Conservation (phyloP, 176 grass and related monocot genomes). For the Oryza officinalis region DNA sequence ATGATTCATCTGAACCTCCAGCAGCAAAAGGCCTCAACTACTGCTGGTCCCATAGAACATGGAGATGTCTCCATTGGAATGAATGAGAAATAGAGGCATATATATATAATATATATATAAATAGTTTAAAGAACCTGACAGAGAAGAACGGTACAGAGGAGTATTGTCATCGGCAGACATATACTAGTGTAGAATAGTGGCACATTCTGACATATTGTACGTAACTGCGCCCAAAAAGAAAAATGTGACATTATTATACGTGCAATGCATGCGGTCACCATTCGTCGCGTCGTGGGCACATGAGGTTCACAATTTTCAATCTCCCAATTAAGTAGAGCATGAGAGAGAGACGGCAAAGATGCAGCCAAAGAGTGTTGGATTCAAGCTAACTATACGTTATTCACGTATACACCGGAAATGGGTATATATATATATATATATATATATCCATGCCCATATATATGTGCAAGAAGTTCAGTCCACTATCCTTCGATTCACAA, state of each 20-base stretch:
- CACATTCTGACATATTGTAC: neutral
- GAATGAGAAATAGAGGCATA: neutral
- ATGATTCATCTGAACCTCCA: conserved; percentile 29
- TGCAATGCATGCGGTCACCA: neutral
- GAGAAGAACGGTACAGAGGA: conserved; percentile 17
- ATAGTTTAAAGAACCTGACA: conserved; percentile 16
- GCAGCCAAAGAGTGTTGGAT: too few relatives aligned
- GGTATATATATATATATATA: too few relatives aligned
- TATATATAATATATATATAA: too few relatives aligned
- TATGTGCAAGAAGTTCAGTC: too few relatives aligned
- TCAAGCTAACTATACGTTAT: too few relatives aligned
- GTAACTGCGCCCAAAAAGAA: neutral
- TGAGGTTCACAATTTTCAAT: neutral
- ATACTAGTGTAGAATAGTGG: neutral
- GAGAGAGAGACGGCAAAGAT: neutral
- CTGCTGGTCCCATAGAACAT: conserved; percentile 46
- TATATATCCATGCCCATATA: too few relatives aligned
- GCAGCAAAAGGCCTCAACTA: conserved; percentile 25
- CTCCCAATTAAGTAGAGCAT: neutral
- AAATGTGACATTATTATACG: neutral
- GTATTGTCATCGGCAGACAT: conserved; percentile 10
- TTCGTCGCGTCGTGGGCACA: neutral
- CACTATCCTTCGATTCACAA: too few relatives aligned
- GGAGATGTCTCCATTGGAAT: conserved; percentile 22
- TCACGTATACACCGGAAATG: too few relatives aligned